Evolutionary conservation across 2,329 filamentous ascomycete species (phyloP), one percentile per base, ranked within the genome.

Genomic region (Neoascochyta sp.): DNA sequence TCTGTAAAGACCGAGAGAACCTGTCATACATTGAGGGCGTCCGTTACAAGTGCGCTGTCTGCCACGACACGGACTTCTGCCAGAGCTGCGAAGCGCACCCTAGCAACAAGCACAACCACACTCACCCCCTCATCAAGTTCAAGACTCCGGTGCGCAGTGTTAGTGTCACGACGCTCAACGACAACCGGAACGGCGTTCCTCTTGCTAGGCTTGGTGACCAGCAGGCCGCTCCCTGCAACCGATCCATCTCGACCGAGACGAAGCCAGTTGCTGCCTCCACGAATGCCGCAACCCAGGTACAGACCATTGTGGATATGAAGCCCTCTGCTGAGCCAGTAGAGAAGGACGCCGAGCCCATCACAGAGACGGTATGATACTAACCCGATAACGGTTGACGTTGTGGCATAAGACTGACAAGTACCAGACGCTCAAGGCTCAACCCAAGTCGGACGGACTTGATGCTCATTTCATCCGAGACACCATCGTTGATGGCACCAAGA

Each of bases 61-160:
- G 92, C 71, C 75, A 93, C 55, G 89, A 98, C 61, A 83, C 83
- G 18, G 92, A 98, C 65, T 95, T 95, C 70, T 98, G 92, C 62
- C 86, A 85, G 57, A 84, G 78, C 57, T 98, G 92, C 67, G 93
- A 98, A 68, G 87, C 90, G 27, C 80, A 80, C 52, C 92, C 92
- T 6, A 72, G 73, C 43, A 90, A 93, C 63, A 71, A 69, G 13
- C 92, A 98, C 71, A 95, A 96, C 71, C 81, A 80, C 64, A 94
- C 89, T n/a, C 92, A 98, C 54, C 92, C 92, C 16, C 71, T 98
- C 50, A 88, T 98, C 71, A 95, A 95, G 70, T 88, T 98, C 72
- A 94, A 87, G 75, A 93, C 86, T 3, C 85, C 90, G 7, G 83
- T 98, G 27, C 84, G 86, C 47, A 83, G 86, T 47, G 86, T 95